Percentiles rank a stretch among this genome's conserved stretches.
Conservation (phyloP, 1,284 basidiomycete species). For the Sporisorium graminicola region DNA sequence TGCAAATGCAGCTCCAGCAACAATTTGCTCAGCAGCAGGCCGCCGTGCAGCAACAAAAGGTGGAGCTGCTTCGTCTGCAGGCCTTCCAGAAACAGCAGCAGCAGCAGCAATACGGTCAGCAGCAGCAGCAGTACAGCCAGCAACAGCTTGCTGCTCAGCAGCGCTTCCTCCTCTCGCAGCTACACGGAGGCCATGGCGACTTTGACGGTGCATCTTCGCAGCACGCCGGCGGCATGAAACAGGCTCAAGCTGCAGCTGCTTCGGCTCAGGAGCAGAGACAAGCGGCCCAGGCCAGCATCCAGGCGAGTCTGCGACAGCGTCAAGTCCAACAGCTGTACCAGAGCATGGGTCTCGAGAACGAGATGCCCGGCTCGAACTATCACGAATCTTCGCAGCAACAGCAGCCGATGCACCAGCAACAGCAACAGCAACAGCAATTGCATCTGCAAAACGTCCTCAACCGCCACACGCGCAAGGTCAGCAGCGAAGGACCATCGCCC, state of each 20-base stretch:
- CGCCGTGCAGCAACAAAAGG: slow-evolving; percentile 50
- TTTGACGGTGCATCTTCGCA: slow-evolving; percentile 35
- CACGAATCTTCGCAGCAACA: slow-evolving; percentile 25
- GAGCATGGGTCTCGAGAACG: slow-evolving; percentile 43
- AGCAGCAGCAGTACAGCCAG: slow-evolving; percentile 34
- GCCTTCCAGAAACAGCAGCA: slow-evolving; percentile 55
- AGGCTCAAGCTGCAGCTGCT: slow-evolving; percentile 29
- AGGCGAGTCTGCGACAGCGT: slow-evolving; percentile 60
- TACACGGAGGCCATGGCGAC: slow-evolving; percentile 38
- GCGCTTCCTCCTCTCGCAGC: slow-evolving; percentile 57
- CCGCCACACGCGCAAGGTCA: slow-evolving; percentile 44
- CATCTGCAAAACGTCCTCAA: slow-evolving; percentile 45
- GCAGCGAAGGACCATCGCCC: slow-evolving; percentile 29
- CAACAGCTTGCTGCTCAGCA: slow-evolving; percentile 58
- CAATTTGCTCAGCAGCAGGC: slow-evolving; percentile 48
- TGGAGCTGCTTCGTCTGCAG: slow-evolving; percentile 58
- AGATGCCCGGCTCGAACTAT: slow-evolving; percentile 9
- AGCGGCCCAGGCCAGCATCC: slow-evolving; percentile 61
- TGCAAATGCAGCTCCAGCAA: slow-evolving; percentile 56
- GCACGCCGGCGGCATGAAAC: slow-evolving; percentile 25
- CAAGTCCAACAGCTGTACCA: slow-evolving; percentile 58
- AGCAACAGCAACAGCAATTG: slow-evolving; percentile 40
- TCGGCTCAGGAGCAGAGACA: slow-evolving; percentile 59
- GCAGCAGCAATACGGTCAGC: too few relatives aligned
- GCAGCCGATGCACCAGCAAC: slow-evolving; percentile 36